Evolutionary conservation across 331 rosid genomes (phyloP), one percentile per base, ranked within the genome.

Genomic region (Acacia pycnantha): DNA sequence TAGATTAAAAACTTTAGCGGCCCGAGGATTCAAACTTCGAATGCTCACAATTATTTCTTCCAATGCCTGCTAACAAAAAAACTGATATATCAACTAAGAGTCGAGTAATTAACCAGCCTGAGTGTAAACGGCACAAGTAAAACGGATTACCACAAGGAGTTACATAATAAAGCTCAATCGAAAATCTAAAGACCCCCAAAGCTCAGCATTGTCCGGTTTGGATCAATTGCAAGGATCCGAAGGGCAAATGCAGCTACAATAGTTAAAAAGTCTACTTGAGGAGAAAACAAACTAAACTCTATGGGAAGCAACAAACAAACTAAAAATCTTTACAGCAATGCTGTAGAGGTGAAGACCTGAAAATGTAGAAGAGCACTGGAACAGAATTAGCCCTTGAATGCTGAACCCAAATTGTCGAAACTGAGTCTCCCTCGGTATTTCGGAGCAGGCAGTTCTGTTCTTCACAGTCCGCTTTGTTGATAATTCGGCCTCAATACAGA

Each of bases 31-130:
- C 68, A 87, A 83, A 86, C 47, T 46, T 69, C 71, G 74, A 75
- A 50, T 68, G n/a, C 79, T 80, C 81, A 75, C 77, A 83, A 87
- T 80, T 79, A 21, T 80, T 75, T 85, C 88, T 86, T 31, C 43
- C 71, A 88, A 77, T 31, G 71, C 92, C 97, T 90, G 91, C 31
- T 76, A 22, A 61, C 10, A 2, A 82, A 80, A 81, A 80, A 75
- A 21, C 70, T 66, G 40, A 43, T n/a, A 15, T 40, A 65, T 67
- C 75, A 69, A 26, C 27, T 64, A 67, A 29, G 18, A 19, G 64
- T 78, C 86, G 37, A 10, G 6, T 43, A 81, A 47, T 16, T 47
- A 16, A 50, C 46, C 29, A 46, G 67, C 54, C 73, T 16, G 53
- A n/a, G 48, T 40, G 46, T 15, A 27, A 19, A 29, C 33, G 48